Conservation (phyloP, 441 rosid species). For the Omphalea diandra region DNA sequence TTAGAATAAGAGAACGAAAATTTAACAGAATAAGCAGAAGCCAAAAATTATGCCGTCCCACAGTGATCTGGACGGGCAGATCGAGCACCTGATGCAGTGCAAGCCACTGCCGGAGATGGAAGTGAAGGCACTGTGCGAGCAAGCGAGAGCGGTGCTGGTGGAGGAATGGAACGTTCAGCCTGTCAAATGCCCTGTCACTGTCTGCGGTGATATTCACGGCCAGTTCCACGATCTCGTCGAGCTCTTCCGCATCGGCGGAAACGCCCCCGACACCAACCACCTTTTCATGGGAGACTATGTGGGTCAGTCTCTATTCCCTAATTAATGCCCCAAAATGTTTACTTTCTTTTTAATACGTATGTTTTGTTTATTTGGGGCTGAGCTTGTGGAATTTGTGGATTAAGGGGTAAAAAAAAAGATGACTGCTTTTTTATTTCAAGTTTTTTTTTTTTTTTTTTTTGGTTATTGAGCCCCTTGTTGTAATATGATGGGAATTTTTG, state of each 20-base stretch:
- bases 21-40: not conserved
- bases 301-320: conserved; percentile 42
- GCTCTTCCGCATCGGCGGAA: conserved; percentile 90
- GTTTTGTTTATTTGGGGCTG: not conserved
- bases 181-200: conserved; percentile 89
- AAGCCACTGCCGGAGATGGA: conserved; percentile 81
- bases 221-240: conserved; percentile 92
- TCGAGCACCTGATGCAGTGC: conserved; percentile 98
- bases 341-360: not conserved
- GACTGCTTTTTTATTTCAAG: no score
- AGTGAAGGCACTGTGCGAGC: conserved; percentile 90
- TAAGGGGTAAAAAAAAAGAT: not conserved
- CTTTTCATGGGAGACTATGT: conserved; percentile 97
- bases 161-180: conserved; percentile 98
- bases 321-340: not conserved
- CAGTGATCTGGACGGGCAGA: conserved; percentile 95
- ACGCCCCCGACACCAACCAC: conserved; percentile 80
- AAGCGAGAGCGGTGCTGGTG: conserved; percentile 79
- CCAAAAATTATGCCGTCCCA: conserved; percentile 37
- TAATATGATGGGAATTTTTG: not conserved
- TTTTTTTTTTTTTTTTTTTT: not conserved
- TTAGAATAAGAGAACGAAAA: not conserved
- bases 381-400: conserved; percentile 11
- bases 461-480: not conserved
- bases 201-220: conserved; percentile 89